phyloP scores from a whole-genome alignment of 495 filamentous ascomycete genomes.

The Monascus purpureus region DNA sequence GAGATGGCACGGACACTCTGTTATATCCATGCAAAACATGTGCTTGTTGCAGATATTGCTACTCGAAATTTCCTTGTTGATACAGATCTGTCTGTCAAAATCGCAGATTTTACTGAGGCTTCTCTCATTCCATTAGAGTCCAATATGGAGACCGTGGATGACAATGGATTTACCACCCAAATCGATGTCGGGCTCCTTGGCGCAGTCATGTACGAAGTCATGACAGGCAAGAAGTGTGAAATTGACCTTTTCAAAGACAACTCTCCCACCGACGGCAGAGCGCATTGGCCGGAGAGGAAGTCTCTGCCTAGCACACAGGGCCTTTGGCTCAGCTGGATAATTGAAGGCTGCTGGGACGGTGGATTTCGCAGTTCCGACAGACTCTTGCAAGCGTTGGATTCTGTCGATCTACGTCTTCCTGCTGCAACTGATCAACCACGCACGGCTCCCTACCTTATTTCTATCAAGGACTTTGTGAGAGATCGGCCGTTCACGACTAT shows the following conservation, averaged over 20 bases:
- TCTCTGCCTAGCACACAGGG: constrained; percentile 3
- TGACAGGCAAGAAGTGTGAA: constrained; percentile 5
- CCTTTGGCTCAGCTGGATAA: constrained; percentile 7
- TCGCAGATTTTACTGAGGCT: constrained; percentile 5
- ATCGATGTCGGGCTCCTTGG: constrained; percentile 11
- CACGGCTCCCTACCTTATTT: too few species aligned
- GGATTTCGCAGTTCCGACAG: constrained; percentile 4
- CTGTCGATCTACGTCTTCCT: too few species aligned
- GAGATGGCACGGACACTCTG: constrained; percentile 3
- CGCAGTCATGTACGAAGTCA: constrained; percentile 9
- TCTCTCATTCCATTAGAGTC: constrained; percentile 3
- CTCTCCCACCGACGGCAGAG: constrained; percentile 2
- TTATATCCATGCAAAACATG: constrained; percentile 3
- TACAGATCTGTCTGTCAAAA: constrained; percentile 3
- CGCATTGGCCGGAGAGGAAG: constrained; percentile 4
- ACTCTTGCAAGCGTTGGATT: constrained; percentile 1
- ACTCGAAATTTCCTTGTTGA: constrained; percentile 6
- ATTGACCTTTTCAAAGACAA: constrained; percentile 7
- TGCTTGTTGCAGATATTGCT: constrained; percentile 5
- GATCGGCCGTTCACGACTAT: too few species aligned
- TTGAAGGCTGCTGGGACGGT: constrained; percentile 9
- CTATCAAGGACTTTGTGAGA: too few species aligned
- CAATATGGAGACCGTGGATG: constrained; percentile 2
- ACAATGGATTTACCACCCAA: constrained; percentile 5
- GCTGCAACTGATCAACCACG: too few species aligned